Percentiles rank a stretch among this genome's conserved stretches.
phyloP scores from a whole-genome alignment of 1,139 yeast genomes.

The Saccharomyces hybrid region DNA sequence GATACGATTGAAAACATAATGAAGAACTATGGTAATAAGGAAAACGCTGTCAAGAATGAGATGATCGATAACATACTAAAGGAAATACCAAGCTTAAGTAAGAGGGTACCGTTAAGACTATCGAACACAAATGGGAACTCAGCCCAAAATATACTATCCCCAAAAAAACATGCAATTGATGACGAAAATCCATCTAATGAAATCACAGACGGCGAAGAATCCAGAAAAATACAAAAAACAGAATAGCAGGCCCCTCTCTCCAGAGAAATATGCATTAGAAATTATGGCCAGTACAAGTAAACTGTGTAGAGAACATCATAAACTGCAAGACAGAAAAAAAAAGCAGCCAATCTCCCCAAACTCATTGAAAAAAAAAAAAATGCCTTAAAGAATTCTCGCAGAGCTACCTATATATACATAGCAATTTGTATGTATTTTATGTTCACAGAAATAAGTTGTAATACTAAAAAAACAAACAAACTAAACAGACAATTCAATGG shows the following conservation, averaged over 20 bases:
- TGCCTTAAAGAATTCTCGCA: neutral
- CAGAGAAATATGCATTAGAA: neutral
- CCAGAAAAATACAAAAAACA: neutral
- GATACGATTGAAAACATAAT: neutral
- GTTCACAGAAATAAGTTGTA: slow-evolving; percentile 2
- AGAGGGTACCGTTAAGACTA: neutral
- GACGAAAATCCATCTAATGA: neutral
- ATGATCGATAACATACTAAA: neutral
- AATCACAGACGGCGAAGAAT: neutral
- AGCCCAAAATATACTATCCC: neutral
- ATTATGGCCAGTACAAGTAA: neutral
- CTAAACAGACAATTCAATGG: neutral
- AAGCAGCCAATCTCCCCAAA: neutral
- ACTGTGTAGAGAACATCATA: neutral
- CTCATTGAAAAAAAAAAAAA: neutral
- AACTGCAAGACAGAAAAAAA: neutral
- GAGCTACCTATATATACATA: neutral
- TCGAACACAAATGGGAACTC: neutral
- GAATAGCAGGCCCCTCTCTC: neutral
- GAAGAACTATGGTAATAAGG: neutral
- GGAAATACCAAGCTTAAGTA: neutral
- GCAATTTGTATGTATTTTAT: neutral
- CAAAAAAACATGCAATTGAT: neutral
- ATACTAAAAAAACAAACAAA: slow-evolving; percentile 4
- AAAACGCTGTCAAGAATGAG: neutral